Evolutionary conservation across 1,139 yeast genomes (phyloP).

Genomic region (Arxiozyma heterogenica): DNA sequence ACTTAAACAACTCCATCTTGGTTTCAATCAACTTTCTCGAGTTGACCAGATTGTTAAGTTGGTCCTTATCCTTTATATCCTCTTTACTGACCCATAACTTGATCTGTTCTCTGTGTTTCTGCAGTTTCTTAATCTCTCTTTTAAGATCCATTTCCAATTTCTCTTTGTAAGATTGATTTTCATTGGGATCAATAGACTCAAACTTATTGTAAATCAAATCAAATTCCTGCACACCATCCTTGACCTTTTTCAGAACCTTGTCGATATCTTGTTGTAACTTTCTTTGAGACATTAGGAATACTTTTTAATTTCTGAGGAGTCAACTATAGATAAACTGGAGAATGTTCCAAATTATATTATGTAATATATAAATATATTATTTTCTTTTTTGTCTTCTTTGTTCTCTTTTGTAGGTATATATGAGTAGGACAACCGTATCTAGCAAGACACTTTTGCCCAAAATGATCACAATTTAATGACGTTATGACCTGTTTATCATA

Average conservation of each 20-base stretch:
- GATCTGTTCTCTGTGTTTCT: conserved; percentile 88
- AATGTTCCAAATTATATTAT: too few species aligned
- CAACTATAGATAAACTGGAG: background rate
- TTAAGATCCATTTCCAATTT: conserved; percentile 88
- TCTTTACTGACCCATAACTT: conserved; percentile 92
- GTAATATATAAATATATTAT: too few species aligned
- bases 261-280: conserved; percentile 82
- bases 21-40: conserved; percentile 67
- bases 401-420: too few species aligned
- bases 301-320: background rate
- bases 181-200: conserved; percentile 50
- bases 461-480: too few species aligned
- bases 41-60: conserved; percentile 51
- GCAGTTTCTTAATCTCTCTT: conserved; percentile 90
- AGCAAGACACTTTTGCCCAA: too few species aligned
- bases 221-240: conserved; percentile 84
- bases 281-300: conserved; percentile 50
- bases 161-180: conserved; percentile 79
- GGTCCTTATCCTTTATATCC: conserved; percentile 69
- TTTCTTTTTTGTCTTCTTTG: too few species aligned
- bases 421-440: too few species aligned
- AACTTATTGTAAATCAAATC: conserved; percentile 84
- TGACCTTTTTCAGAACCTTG: conserved; percentile 86
- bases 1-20: conserved; percentile 95
- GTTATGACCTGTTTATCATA: too few species aligned